phyloP scores from a whole-genome alignment of 1,284 basidiomycete genomes.

The Leccinum solheimii region DNA sequence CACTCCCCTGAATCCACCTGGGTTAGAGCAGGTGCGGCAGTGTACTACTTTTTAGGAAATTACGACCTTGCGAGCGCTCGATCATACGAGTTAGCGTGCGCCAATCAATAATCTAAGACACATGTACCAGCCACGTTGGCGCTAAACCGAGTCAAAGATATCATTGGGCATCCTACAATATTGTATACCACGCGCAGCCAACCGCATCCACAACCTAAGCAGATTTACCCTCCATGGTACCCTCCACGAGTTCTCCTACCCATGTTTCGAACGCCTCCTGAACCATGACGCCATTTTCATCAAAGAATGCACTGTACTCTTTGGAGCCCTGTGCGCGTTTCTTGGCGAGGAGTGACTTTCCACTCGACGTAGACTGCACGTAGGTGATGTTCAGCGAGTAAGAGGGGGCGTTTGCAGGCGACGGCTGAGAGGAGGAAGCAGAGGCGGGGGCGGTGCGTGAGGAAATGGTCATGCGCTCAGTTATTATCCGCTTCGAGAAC shows the following conservation, averaged over 20 bases:
- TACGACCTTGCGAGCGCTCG: neutral
- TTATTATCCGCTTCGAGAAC: constrained; percentile 83
- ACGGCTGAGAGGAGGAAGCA: constrained; percentile 26
- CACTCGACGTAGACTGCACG: constrained; percentile 71
- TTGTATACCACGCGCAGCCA: constrained; percentile 17
- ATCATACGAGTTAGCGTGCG: too few relatives aligned
- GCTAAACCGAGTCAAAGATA: constrained; percentile 18
- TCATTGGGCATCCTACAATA: constrained; percentile 34
- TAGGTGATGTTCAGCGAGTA: constrained; percentile 68
- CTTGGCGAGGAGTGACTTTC: constrained; percentile 72
- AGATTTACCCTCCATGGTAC: constrained; percentile 55
- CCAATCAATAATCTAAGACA: neutral
- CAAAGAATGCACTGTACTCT: constrained; percentile 70
- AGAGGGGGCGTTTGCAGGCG: constrained; percentile 46
- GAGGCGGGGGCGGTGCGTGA: constrained; percentile 58
- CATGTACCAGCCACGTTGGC: neutral
- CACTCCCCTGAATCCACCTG: too few relatives aligned
- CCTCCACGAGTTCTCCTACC: constrained; percentile 68
- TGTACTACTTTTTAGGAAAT: neutral
- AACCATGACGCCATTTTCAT: constrained; percentile 67
- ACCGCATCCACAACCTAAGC: constrained; percentile 20
- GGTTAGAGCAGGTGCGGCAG: too few relatives aligned
- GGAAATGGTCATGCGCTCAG: constrained; percentile 74
- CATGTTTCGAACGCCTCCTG: constrained; percentile 70
- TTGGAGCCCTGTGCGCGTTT: constrained; percentile 53